Evolutionary conservation across 805 yeast species (phyloP).

Genomic region (Diddensiella transvaalensis): DNA sequence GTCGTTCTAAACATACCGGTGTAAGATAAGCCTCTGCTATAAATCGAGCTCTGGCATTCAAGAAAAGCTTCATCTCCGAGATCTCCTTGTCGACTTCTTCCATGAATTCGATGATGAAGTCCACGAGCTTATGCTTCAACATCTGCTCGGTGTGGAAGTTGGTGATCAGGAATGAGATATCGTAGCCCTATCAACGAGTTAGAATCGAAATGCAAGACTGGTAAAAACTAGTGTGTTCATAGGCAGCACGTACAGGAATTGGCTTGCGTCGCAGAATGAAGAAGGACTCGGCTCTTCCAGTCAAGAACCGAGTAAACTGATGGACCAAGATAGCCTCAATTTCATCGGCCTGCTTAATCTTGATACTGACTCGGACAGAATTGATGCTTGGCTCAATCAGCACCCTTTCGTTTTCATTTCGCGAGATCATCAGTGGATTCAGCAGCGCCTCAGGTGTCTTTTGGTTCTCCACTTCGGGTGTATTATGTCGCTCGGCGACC

Average conservation of each 20-base stretch:
- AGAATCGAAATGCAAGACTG: not conserved
- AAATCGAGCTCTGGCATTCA: conserved; percentile 96
- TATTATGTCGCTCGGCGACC: conserved; percentile 92
- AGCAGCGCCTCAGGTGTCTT: conserved; percentile 80
- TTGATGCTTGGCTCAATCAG: conserved; percentile 92
- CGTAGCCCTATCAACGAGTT: conserved; percentile 55
- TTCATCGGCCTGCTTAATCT: conserved; percentile 96
- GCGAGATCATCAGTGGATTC: conserved; percentile 83
- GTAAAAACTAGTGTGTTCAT: not conserved
- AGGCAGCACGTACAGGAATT: conserved; percentile 40
- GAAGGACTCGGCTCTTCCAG: conserved; percentile 94
- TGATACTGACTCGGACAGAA: conserved; percentile 84
- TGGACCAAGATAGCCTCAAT: conserved; percentile 92
- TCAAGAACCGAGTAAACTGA: conserved; percentile 88
- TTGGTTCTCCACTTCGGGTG: conserved; percentile 89
- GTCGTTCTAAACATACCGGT: conserved; percentile 44
- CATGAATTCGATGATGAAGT: conserved; percentile 96
- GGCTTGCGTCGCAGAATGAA: conserved; percentile 89
- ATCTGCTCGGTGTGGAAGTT: conserved; percentile 93
- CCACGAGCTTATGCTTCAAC: conserved; percentile 93
- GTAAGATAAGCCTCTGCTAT: conserved; percentile 94
- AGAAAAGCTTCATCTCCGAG: conserved; percentile 94
- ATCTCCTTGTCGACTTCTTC: conserved; percentile 98
- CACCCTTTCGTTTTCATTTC: conserved; percentile 91
- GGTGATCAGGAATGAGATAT: conserved; percentile 88